phyloP scores from a whole-genome alignment of 2,329 filamentous ascomycete genomes.

The Phaeosphaeriaceae sp. region DNA sequence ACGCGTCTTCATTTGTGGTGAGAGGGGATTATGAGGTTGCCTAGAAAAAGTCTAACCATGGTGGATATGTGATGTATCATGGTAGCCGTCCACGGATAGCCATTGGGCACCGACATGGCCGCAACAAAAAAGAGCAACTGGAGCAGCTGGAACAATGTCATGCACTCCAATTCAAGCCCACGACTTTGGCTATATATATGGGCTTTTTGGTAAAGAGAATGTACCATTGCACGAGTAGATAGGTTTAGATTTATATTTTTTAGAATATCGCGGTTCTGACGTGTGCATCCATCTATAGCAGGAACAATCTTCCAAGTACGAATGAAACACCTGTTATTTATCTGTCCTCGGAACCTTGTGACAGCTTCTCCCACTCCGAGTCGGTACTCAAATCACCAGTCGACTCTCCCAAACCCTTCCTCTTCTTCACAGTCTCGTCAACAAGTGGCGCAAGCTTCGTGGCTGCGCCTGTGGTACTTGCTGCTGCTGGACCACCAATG shows the following conservation, averaged over 20 bases:
- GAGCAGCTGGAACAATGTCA: neutral
- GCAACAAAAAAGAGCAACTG: neutral
- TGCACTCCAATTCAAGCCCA: neutral
- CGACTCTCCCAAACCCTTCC: constrained; percentile 54
- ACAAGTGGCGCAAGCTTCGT: constrained; percentile 37
- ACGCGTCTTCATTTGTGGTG: constrained; percentile 40
- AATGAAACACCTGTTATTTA: constrained; percentile 19
- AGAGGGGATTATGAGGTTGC: constrained; percentile 18
- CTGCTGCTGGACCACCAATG: constrained; percentile 18
- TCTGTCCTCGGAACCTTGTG: constrained; percentile 54
- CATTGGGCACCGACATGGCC: no score
- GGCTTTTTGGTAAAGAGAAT: neutral
- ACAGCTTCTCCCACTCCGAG: constrained; percentile 97
- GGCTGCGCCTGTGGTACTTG: constrained; percentile 38
- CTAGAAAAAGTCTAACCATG: constrained; percentile 21
- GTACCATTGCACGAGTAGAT: neutral
- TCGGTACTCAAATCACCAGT: constrained; percentile 75
- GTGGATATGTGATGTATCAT: constrained; percentile 18
- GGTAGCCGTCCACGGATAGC: neutral
- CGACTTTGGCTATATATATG: neutral
- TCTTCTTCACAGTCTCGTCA: constrained; percentile 53
- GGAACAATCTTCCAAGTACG: neutral
- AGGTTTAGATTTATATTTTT: constrained; percentile 7
- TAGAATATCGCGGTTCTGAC: constrained; percentile 36
- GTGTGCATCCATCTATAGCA: constrained; percentile 15